phyloP scores from a whole-genome alignment of 169 alveolate species.

The Plasmodium coatneyi region DNA sequence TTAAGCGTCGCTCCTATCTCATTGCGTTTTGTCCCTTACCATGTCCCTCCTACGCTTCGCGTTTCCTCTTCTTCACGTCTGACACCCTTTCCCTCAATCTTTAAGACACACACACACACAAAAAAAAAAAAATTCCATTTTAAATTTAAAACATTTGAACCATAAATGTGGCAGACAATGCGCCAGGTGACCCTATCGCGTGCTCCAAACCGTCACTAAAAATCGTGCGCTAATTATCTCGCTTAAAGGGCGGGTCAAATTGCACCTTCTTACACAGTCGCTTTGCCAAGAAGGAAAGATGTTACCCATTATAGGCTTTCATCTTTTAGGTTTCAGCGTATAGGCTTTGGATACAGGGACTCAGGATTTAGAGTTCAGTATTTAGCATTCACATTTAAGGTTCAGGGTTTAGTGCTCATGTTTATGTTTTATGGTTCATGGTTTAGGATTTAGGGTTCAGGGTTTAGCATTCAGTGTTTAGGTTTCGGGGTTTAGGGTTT shows the following conservation, averaged over 20 bases:
- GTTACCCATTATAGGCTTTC: neutral
- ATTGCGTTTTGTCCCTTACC: neutral
- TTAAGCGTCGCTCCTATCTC: neutral
- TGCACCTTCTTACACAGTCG: neutral
- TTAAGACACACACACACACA: neutral
- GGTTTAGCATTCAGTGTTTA: too few species aligned
- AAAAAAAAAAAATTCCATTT: neutral
- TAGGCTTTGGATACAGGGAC: too few species aligned
- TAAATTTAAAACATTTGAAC: neutral
- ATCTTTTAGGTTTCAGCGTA: too few species aligned
- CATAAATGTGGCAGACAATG: neutral
- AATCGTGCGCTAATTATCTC: neutral
- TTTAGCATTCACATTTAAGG: too few species aligned
- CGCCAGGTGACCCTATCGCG: neutral
- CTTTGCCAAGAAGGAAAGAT: neutral
- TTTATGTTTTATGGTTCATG: too few species aligned
- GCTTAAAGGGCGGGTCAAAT: neutral
- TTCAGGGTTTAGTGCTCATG: too few species aligned
- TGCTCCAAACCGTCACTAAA: neutral
- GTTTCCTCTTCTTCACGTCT: neutral
- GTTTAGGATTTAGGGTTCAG: too few species aligned
- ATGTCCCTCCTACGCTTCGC: neutral
- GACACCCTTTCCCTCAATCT: neutral
- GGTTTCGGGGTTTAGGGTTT: too few species aligned
- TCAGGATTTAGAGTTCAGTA: too few species aligned